A percentile compares a stretch with the other conserved stretches of the same genome.
phyloP scores from a whole-genome alignment of 345 rosid genomes.

The Brassica nigra region DNA sequence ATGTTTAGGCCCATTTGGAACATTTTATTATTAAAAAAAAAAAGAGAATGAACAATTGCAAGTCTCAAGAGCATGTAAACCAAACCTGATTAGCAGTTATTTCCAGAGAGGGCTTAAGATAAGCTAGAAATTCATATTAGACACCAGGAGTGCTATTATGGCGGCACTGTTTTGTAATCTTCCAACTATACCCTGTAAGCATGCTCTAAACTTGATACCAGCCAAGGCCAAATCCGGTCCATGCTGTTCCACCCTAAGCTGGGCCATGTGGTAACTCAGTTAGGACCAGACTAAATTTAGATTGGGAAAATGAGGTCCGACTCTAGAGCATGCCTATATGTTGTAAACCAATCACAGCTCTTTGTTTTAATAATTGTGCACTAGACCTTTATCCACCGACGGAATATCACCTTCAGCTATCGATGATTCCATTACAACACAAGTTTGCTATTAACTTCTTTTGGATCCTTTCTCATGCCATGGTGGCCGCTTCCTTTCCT shows the following conservation, averaged over 20 bases:
- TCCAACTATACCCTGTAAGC: neutral
- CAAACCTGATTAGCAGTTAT: neutral
- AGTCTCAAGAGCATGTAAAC: neutral
- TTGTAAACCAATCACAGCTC: neutral
- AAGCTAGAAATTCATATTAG: neutral
- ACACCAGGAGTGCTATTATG: neutral
- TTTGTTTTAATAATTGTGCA: constrained; percentile 23
- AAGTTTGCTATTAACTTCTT: constrained; percentile 29
- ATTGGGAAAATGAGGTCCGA: neutral
- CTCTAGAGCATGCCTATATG: neutral
- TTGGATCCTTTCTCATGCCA: constrained; percentile 21
- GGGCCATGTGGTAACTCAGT: neutral
- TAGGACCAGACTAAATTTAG: constrained; percentile 7
- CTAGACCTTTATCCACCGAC: constrained; percentile 24
- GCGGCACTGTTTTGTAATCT: neutral
- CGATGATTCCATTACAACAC: constrained; percentile 22
- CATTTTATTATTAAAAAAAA: neutral
- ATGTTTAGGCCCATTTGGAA: too few relatives aligned
- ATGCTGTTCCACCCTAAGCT: neutral
- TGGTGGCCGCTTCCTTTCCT: constrained; percentile 28
- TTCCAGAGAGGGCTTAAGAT: neutral
- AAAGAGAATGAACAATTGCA: neutral
- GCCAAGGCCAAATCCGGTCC: neutral
- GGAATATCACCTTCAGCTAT: constrained; percentile 23
- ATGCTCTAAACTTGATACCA: neutral